Base-by-base conservation (phyloP, 192 early-diverging fungal genomes). In the Funneliformis mosseae region DNA sequence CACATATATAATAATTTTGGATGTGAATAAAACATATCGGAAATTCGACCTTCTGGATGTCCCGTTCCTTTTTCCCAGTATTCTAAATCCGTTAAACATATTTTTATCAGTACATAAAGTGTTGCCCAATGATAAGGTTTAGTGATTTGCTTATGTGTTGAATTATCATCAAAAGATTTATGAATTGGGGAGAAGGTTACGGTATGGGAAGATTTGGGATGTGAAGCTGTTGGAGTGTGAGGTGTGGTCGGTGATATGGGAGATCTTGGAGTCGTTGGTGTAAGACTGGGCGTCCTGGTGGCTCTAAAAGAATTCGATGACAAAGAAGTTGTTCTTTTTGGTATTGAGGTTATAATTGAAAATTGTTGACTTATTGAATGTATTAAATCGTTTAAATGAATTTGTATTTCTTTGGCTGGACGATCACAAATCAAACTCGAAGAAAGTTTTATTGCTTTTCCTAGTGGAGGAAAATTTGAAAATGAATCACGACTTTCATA, bases 61-160 rank as follows among this genome's bases (percentile, higher is more conserved):
- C 64, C 64, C 11, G 10, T 16, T 9, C 64, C 64, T 33, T 16
- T 67, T 67, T 67, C 64, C 64, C 64, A 67, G 33, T 67, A 67
- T 67, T 38, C 33, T 33, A 67, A 33, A 67, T 67, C 64, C 27
- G 16, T 67, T 33, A 67, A 33, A 67, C 64, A 67, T 18, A 67
- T 18, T 10, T 67, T 67, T 18, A 4, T 67, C 14, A 16, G 27
- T 66, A 33, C n/a, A 11, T 33, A 66, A 66, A 66, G 64, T 33
- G 64, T 66, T 66, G 27, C 27, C 64, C 64, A 66, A 66, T 66
- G 11, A 66, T 66, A 33, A 66, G 62, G 14, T 28, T 28, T 64
- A 4, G 8, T 12, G 27, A 14, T 10, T 55, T 55, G 50, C 12
- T 55, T 50, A 5, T 12, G 18, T 50, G 18, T 18, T 18, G 2